These are phyloP conservation scores for Wickerhamiella australiensis DNA, from an alignment of 805 yeast genomes.

Conservation along the genomic window DNA sequence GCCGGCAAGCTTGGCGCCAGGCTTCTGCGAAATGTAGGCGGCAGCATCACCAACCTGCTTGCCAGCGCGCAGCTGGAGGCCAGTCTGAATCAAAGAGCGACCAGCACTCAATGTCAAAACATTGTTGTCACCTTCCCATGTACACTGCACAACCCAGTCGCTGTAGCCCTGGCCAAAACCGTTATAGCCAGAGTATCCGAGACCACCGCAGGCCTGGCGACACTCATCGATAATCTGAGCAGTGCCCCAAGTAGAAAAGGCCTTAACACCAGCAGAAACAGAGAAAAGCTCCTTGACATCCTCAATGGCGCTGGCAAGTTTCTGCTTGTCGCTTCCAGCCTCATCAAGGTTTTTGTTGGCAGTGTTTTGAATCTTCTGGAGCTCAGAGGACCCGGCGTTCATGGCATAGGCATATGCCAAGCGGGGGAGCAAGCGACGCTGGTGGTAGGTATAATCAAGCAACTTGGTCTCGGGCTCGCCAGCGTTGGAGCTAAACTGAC, in stretches of 20 bases:
- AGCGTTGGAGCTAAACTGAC: constrained; percentile 55
- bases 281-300: constrained; percentile 68
- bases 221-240: constrained; percentile 74
- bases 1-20: constrained; percentile 17
- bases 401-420: constrained; percentile 68
- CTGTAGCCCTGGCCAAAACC: constrained; percentile 80
- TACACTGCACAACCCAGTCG: constrained; percentile 96
- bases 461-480: constrained; percentile 53
- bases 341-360: constrained; percentile 35
- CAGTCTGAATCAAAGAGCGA: constrained; percentile 52
- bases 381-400: constrained; percentile 55
- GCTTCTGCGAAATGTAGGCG: constrained; percentile 16
- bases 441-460: constrained; percentile 80
- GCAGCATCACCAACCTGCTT: constrained; percentile 36
- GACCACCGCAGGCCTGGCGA: constrained; percentile 93
- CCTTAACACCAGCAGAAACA: constrained; percentile 77
- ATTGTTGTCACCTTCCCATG: constrained; percentile 97
- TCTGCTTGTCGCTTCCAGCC: constrained; percentile 33
- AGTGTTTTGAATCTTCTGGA: constrained; percentile 39
- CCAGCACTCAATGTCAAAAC: constrained; percentile 77
- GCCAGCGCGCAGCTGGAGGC: constrained; percentile 33
- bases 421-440: constrained; percentile 74
- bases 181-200: constrained; percentile 86
- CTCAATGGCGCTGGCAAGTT: constrained; percentile 38
- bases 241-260: constrained; percentile 79